Conservation (phyloP, 2,329 filamentous ascomycete genomes). For the Trichophyton equinum region DNA sequence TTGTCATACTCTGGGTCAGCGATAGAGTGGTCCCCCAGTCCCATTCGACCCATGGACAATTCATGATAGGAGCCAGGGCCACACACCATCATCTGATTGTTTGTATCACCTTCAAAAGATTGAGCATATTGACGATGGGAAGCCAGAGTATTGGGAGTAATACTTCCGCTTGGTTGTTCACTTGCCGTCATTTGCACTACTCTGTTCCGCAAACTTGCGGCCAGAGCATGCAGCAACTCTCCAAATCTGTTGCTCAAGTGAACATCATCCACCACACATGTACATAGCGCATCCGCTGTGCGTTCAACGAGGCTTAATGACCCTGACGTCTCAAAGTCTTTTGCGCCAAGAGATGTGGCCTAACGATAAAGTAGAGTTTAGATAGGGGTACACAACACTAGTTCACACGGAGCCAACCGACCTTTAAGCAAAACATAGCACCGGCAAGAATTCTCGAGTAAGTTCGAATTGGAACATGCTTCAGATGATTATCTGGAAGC, state of each 20-base stretch:
- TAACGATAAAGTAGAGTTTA: slow-evolving; percentile 9
- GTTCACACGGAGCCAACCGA: slow-evolving; percentile 12
- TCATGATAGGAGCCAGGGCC: slow-evolving; percentile 6
- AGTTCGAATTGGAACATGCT: slow-evolving; percentile 44
- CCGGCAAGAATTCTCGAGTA: slow-evolving; percentile 47
- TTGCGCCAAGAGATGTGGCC: slow-evolving; percentile 45
- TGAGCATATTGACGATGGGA: slow-evolving; percentile 7
- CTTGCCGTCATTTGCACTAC: slow-evolving; percentile 10
- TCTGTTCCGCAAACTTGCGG: slow-evolving; percentile 12
- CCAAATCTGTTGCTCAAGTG: slow-evolving; percentile 55
- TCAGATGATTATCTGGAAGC: slow-evolving; percentile 38
- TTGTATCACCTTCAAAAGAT: slow-evolving; percentile 6
- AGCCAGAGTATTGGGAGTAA: slow-evolving; percentile 11
- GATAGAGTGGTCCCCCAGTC: slow-evolving; percentile 4
- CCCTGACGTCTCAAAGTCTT: slow-evolving; percentile 41
- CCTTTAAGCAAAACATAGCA: slow-evolving; percentile 45
- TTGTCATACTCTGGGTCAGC: slow-evolving; percentile 5
- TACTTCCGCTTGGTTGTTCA: slow-evolving; percentile 10
- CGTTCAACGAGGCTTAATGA: slow-evolving; percentile 40
- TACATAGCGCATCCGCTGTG: slow-evolving; percentile 40
- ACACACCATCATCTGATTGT: slow-evolving; percentile 3
- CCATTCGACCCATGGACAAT: slow-evolving; percentile 1
- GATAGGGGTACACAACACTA: neutral
- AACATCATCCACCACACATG: slow-evolving; percentile 46
- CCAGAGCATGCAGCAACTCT: slow-evolving; percentile 14